Evolutionary conservation across 148 eudicot genomes (phyloP), one percentile per base, ranked within the genome.

Genomic region (Euryodendron excelsum): DNA sequence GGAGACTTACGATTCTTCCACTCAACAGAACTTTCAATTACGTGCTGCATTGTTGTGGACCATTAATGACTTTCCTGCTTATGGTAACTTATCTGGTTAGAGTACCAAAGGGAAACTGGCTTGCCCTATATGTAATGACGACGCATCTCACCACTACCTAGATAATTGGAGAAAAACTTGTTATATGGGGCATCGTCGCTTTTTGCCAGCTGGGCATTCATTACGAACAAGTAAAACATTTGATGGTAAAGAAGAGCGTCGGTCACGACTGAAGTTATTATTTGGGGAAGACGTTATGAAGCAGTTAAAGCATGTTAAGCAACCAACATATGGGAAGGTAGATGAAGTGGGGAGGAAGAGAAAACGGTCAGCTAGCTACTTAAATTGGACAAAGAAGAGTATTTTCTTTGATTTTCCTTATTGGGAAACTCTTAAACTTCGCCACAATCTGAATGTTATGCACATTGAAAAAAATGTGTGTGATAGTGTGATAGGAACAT

Each of bases 351-450:
- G 53, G 30, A 68, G 41, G 17, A 47, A 23, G 39, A 36, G 61
- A 34, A 23, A 28, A 23, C 74, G 28, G 3, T 66, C 31, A 21
- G n/a, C 20, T 10, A 37, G 18, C 4, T 53, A 36, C 13, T 45
- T 68, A 11, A 69, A 78, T 37, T 78, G 66, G 80, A 36, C 62
- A 37, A 78, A 55, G 23, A 53, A 48, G 23, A 44, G 61, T 11
- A 77, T 77, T 7, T 63, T 77, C 34, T 64, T 30, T 53, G 79
- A 64, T 23, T 50, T 64, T 4, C 72, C 79, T 28, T 77, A 77
- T 48, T 77, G 79, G 72, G 23, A 50, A 5, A 78, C 74, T 2
- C 25, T 50, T 23, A 30, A 50, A 18, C 10, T 78, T 36, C 5
- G 73, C 2, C 64, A 77, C 60, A 77, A 44, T 9, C 58, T 56